Conservation (phyloP, 495 filamentous ascomycete species). For the Aspergillus mulundensis region DNA sequence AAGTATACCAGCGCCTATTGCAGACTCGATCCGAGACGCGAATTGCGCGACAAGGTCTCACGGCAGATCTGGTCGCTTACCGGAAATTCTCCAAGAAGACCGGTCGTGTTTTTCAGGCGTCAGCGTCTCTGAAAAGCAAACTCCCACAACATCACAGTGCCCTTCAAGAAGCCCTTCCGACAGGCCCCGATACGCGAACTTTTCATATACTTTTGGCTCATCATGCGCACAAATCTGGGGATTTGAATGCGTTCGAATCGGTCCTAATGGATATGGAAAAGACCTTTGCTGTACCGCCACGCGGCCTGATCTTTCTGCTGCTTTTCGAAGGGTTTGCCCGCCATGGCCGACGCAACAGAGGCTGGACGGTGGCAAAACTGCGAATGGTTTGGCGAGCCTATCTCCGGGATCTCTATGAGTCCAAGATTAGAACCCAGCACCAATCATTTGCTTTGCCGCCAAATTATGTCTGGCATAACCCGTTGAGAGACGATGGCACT, state of each 20-base stretch:
- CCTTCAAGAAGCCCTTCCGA: conserved; percentile 34
- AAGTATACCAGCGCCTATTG: conserved; percentile 76
- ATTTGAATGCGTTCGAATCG: conserved; percentile 33
- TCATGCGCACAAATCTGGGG: conserved; percentile 34
- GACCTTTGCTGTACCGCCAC: conserved; percentile 34
- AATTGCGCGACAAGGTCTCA: conserved; percentile 20
- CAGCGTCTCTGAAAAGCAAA: conserved; percentile 23
- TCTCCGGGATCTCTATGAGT: conserved; percentile 52
- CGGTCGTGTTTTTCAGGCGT: conserved; percentile 35
- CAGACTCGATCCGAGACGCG: conserved; percentile 36
- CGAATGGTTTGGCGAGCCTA: conserved; percentile 38
- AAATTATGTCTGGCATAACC: conserved; percentile 38
- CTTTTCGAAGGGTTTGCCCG: conserved; percentile 71
- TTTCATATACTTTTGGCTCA: conserved; percentile 41
- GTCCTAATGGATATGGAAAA: conserved; percentile 41
- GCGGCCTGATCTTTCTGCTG: conserved; percentile 37
- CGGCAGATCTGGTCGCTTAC: conserved; percentile 29
- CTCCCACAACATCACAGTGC: conserved; percentile 31
- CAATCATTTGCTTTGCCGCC: conserved; percentile 12
- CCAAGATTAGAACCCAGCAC: conserved; percentile 46
- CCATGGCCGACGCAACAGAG: conserved; percentile 62
- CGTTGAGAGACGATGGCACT: conserved; percentile 17
- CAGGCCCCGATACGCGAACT: conserved; percentile 44
- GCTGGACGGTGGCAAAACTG: conserved; percentile 62
- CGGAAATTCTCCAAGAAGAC: conserved; percentile 28